A percentile compares a stretch with the other conserved stretches of the same genome.
Conservation (phyloP, 495 filamentous ascomycete genomes). For the Penicillium subrubescens region DNA sequence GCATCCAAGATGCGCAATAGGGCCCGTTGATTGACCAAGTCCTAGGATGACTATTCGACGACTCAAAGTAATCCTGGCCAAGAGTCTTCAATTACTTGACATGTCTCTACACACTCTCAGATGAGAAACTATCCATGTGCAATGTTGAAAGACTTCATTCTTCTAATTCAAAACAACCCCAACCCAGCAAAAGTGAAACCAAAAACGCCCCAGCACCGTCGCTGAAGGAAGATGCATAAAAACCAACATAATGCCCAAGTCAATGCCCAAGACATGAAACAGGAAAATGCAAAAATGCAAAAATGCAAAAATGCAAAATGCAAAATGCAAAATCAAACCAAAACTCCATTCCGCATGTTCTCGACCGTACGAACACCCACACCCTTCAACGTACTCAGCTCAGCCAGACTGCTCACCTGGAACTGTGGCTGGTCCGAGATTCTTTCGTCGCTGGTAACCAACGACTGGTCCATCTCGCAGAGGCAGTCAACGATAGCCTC, state of each 20-base stretch:
- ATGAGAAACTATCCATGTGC: too few species aligned
- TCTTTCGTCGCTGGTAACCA: conserved; percentile 19
- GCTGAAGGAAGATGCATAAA: conserved; percentile 38
- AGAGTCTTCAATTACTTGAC: background rate
- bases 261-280: conserved; percentile 22
- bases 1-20: too few species aligned
- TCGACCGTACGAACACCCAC: conserved; percentile 55
- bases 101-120: background rate
- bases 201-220: conserved; percentile 43
- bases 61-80: background rate
- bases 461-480: conserved; percentile 46
- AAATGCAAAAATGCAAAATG: background rate
- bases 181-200: background rate
- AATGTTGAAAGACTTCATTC: background rate
- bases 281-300: background rate
- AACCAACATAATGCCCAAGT: conserved; percentile 20
- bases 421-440: conserved; percentile 32
- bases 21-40: background rate
- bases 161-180: background rate
- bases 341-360: conserved; percentile 54
- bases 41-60: background rate
- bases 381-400: conserved; percentile 53
- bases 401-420: conserved; percentile 43
- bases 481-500: conserved; percentile 56
- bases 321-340: conserved; percentile 32